These are phyloP conservation scores for Komagataella populi DNA, from an alignment of 805 yeast species.

Conservation along the genomic window DNA sequence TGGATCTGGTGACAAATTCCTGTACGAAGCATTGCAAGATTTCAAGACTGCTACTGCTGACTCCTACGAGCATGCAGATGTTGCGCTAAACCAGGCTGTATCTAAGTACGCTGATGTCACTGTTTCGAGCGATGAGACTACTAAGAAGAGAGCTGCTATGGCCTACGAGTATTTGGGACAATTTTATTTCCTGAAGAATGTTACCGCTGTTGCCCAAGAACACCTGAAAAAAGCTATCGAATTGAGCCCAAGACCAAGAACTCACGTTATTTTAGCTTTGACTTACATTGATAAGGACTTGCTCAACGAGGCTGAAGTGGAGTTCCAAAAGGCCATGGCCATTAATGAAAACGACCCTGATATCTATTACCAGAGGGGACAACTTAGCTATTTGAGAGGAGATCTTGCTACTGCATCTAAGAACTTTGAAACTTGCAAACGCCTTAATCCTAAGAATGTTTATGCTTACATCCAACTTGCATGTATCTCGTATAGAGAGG, in stretches of 20 bases:
- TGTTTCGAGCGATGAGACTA: conserved; percentile 20
- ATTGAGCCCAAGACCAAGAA: conserved; percentile 63
- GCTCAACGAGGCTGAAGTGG: conserved; percentile 41
- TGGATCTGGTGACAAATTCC: conserved; percentile 48
- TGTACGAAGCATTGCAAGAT: conserved; percentile 51
- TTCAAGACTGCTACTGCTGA: conserved; percentile 32
- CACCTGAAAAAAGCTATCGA: conserved; percentile 54
- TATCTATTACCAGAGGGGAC: conserved; percentile 89
- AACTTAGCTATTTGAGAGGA: conserved; percentile 70
- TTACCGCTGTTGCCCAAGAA: conserved; percentile 47
- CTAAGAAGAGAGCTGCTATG: conserved; percentile 37
- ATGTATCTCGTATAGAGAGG: conserved; percentile 77
- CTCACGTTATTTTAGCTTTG: conserved; percentile 72
- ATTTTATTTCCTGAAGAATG: conserved; percentile 69
- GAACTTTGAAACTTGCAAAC: conserved; percentile 66
- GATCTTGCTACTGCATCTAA: conserved; percentile 59
- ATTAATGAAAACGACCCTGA: conserved; percentile 66
- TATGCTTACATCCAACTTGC: conserved; percentile 88
- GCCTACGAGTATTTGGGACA: conserved; percentile 81
- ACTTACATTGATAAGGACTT: conserved; percentile 71
- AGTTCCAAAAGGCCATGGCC: conserved; percentile 59
- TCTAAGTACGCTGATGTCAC: conserved; percentile 18
- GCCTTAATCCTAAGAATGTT: conserved; percentile 60
- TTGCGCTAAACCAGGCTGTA: conserved; percentile 45
- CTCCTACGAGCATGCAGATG: conserved; percentile 50